Evolutionary conservation across 306 rosid genomes (phyloP).

Genomic region (Malus orientalis): DNA sequence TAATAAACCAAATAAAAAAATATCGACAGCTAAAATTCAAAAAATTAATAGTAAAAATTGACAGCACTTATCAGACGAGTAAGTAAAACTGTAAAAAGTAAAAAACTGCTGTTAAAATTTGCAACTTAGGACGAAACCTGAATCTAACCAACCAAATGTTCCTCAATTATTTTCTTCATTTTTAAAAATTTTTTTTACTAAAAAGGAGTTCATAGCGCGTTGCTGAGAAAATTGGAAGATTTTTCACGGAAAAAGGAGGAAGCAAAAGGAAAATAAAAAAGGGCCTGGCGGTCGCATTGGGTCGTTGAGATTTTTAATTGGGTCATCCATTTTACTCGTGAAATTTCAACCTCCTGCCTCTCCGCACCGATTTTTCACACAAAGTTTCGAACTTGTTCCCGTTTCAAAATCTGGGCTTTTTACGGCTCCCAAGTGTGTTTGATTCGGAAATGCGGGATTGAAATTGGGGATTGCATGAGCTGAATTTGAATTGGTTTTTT

Average conservation of each 20-base stretch:
- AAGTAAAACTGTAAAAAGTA: neutral
- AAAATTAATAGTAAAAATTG: neutral
- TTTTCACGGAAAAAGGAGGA: neutral
- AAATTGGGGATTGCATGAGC: neutral
- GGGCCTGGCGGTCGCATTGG: neutral
- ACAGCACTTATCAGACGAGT: neutral
- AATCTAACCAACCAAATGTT: neutral
- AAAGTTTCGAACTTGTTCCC: neutral
- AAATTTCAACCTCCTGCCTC: neutral
- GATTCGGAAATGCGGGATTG: conserved; percentile 22
- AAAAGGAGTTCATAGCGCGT: neutral
- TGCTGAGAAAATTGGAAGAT: neutral
- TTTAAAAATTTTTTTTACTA: neutral
- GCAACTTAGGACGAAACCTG: neutral
- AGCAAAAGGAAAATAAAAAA: neutral
- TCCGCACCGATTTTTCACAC: neutral
- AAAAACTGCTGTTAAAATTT: neutral
- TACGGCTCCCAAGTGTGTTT: conserved; percentile 6
- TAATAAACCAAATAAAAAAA: neutral
- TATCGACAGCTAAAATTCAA: neutral
- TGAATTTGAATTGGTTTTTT: neutral
- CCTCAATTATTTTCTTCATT: neutral
- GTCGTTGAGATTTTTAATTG: neutral
- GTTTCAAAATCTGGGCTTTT: neutral
- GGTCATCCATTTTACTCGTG: neutral